phyloP scores from a whole-genome alignment of 257 asterid species.

The Solanum ossicruentum region DNA sequence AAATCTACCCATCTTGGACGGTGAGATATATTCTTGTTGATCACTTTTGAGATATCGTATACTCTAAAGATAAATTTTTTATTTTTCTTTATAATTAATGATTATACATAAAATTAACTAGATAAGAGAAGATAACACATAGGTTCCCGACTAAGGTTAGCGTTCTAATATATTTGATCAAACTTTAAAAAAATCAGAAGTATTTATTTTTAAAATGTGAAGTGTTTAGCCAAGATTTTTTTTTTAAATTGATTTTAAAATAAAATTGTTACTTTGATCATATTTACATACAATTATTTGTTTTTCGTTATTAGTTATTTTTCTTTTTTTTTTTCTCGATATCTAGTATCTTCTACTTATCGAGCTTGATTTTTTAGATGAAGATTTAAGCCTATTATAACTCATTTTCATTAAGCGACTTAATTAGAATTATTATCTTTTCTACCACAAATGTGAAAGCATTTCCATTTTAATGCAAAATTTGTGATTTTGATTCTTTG shows the following conservation, averaged over 20 bases:
- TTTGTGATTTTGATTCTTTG: neutral
- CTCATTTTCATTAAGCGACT: neutral
- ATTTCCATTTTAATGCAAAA: neutral
- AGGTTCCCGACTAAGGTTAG: neutral
- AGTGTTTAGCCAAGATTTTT: too few species aligned
- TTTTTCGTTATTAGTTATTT: too few species aligned
- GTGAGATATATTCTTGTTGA: neutral
- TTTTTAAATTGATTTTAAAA: too few species aligned
- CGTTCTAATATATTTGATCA: rapidly evolving
- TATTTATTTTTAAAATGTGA: too few species aligned
- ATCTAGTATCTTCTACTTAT: too few species aligned
- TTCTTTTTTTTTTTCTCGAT: too few species aligned
- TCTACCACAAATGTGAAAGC: neutral
- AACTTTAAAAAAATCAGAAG: neutral
- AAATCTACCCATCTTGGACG: neutral
- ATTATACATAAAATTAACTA: neutral
- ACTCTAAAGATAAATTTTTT: rapidly evolving
- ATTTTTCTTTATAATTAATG: neutral
- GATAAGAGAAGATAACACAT: neutral
- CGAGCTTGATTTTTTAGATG: too few species aligned
- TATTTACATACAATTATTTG: too few species aligned
- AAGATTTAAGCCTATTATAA: neutral
- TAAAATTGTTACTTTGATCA: too few species aligned
- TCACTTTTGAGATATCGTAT: neutral
- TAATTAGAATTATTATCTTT: neutral